Evolutionary conservation across 83 land plant genomes (phyloP).

Genomic region (Picea engelmannii): DNA sequence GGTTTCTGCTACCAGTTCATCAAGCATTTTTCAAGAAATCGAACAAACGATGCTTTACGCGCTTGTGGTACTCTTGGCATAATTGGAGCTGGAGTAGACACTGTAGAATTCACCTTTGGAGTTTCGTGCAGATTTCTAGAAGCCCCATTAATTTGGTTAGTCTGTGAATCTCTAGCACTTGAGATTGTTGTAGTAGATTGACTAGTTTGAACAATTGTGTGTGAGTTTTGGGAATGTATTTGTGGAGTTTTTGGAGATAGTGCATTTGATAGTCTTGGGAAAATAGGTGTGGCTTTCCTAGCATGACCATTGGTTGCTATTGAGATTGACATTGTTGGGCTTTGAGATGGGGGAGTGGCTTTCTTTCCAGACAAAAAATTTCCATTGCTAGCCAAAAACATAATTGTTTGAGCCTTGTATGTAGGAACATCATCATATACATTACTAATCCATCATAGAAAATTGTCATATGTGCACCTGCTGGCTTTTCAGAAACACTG

Average conservation of each 20-base stretch:
- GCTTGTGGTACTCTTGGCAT: constrained; percentile 56
- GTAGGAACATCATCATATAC: constrained; percentile 55
- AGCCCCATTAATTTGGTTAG: constrained; percentile 16
- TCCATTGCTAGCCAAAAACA: constrained; percentile 60
- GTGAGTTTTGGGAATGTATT: neutral
- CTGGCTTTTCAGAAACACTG: constrained; percentile 27
- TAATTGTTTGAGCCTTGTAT: constrained; percentile 73
- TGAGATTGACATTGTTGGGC: constrained; percentile 13
- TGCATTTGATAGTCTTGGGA: constrained; percentile 1
- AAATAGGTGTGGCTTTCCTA: constrained; percentile 9
- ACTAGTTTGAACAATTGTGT: constrained; percentile 12
- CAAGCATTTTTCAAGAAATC: constrained; percentile 70
- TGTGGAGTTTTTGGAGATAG: constrained; percentile 4
- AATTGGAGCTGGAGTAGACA: constrained; percentile 28
- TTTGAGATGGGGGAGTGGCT: constrained; percentile 12
- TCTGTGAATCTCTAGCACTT: constrained; percentile 22
- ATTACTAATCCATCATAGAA: constrained; percentile 66
- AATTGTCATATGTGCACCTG: constrained; percentile 57
- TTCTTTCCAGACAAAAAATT: constrained; percentile 18
- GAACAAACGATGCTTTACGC: constrained; percentile 67
- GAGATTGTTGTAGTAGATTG: constrained; percentile 39
- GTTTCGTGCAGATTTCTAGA: constrained; percentile 24
- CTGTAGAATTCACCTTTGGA: constrained; percentile 15
- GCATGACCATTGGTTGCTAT: constrained; percentile 14
- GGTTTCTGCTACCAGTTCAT: too few relatives aligned